Conservation (phyloP, 139 green algal genomes). For the Spirogloea muscicola region DNA sequence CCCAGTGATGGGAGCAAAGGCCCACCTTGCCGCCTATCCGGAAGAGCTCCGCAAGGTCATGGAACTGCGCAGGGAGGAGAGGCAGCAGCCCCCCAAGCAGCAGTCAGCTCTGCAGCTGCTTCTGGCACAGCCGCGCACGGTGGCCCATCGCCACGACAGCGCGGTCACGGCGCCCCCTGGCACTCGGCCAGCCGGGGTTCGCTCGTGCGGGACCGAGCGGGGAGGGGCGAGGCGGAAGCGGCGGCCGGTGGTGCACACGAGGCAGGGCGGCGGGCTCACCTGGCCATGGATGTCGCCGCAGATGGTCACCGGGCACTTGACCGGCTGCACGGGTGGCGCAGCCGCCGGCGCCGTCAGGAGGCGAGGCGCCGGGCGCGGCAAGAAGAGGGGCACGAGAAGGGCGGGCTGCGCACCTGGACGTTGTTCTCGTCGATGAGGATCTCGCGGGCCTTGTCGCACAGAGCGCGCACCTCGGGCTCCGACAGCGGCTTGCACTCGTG, state of each 20-base stretch:
- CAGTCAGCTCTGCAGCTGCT: no score
- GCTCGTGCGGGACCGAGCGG: no score
- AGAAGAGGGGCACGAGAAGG: no score
- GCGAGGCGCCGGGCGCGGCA: not conserved
- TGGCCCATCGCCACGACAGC: no score
- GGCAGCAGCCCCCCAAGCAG: no score
- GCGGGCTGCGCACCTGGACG: constrained; percentile 65
- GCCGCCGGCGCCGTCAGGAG: not conserved
- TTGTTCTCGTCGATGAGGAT: constrained; percentile 81
- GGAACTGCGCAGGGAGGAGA: no score
- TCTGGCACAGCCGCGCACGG: no score
- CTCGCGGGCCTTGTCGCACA: constrained; percentile 79
- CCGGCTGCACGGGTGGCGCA: constrained; percentile 64
- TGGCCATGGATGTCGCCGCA: constrained; percentile 83
- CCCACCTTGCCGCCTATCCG: constrained; percentile 76
- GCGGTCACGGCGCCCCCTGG: no score
- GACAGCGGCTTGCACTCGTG: constrained; percentile 83
- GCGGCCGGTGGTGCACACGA: no score
- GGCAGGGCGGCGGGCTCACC: not conserved
- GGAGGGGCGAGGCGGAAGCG: no score
- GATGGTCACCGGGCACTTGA: constrained; percentile 88
- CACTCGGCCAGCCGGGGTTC: no score
- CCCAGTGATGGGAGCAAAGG: not conserved
- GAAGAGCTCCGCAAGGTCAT: constrained; percentile 95
- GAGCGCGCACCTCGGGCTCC: constrained; percentile 65